Evolutionary conservation across 129 eudicot species (phyloP).

Genomic region (Erigeron canadensis): DNA sequence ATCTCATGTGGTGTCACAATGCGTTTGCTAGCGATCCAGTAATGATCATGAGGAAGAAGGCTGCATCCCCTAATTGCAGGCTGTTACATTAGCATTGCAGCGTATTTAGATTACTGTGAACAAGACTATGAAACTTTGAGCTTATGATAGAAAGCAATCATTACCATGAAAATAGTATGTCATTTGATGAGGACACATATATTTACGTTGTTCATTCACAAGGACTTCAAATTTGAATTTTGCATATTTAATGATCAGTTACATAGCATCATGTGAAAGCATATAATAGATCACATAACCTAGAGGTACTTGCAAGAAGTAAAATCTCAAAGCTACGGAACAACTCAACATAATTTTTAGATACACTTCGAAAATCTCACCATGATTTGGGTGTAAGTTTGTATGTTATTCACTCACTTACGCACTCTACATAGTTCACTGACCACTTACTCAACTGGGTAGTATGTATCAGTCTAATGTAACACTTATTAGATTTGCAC

Average conservation of each 20-base stretch:
- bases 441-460: no score
- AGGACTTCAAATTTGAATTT: not conserved
- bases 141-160: not conserved
- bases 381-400: no score
- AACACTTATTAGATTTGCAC: not conserved
- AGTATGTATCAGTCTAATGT: not conserved
- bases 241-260: not conserved
- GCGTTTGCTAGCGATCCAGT: conserved; percentile 87
- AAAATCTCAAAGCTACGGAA: not conserved
- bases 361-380: no score
- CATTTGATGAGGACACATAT: not conserved
- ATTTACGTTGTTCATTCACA: not conserved
- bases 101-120: conserved; percentile 1
- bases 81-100: conserved; percentile 34
- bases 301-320: no score
- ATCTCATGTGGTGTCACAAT: conserved; percentile 73
- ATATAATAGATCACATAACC: no score
- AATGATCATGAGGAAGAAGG: conserved; percentile 64
- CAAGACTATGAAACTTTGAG: not conserved
- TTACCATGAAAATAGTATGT: not conserved
- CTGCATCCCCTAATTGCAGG: conserved; percentile 53
- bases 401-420: no score
- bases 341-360: not conserved
- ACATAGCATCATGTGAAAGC: no score
- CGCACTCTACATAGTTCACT: no score